phyloP scores from a whole-genome alignment of 129 eudicot species.

The Tanacetum coccineum region DNA sequence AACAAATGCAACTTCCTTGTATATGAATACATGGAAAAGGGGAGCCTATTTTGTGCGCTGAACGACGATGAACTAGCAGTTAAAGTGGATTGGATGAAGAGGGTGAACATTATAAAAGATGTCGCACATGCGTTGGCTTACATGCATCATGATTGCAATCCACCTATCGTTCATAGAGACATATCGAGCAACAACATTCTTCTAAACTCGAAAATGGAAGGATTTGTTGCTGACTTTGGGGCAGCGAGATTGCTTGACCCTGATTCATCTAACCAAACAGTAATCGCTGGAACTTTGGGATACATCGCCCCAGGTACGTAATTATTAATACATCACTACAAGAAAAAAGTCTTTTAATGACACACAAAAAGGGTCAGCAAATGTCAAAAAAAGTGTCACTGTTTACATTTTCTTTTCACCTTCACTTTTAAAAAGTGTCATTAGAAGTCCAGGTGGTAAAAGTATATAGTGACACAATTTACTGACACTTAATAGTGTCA shows the following conservation, averaged over 20 bases:
- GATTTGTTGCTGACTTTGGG: conserved; percentile 40
- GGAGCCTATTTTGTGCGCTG: conserved; percentile 36
- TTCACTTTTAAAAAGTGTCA: too few species aligned
- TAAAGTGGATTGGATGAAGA: conserved; percentile 34
- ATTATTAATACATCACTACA: too few species aligned
- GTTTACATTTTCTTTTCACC: too few species aligned
- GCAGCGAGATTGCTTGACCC: conserved; percentile 34
- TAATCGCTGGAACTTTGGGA: conserved; percentile 37
- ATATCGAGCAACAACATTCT: conserved; percentile 43
- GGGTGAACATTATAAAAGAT: conserved; percentile 35
- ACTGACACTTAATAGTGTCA: too few species aligned
- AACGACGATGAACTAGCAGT: conserved; percentile 18
- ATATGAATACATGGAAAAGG: conserved; percentile 37
- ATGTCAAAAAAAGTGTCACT: too few species aligned
- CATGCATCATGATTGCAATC: conserved; percentile 40
- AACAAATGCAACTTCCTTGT: conserved; percentile 30
- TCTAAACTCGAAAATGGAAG: conserved; percentile 26
- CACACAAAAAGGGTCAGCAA: too few species aligned
- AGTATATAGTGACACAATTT: too few species aligned
- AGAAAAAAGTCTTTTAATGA: too few species aligned
- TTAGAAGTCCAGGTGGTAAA: too few species aligned
- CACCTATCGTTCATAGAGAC: conserved; percentile 37
- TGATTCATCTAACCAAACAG: conserved; percentile 31
- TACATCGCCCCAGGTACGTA: conserved; percentile 40
- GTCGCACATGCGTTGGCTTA: conserved; percentile 37